Evolutionary conservation across 129 eudicot species (phyloP).

Genomic region (Logfia minima): DNA sequence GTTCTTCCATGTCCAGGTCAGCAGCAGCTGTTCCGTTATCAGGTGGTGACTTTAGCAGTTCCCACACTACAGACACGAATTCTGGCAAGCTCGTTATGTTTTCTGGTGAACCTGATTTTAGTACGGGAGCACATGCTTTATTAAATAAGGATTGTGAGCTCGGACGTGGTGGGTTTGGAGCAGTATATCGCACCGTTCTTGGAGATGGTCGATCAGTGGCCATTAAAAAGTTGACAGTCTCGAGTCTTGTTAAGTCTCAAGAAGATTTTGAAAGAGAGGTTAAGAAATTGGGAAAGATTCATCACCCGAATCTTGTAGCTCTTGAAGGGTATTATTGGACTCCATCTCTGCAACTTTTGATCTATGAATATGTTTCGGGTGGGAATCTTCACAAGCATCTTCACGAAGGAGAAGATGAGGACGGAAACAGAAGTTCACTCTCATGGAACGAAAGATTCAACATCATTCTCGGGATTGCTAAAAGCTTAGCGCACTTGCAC

Average conservation of each 20-base stretch:
- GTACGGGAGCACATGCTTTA: constrained; percentile 77
- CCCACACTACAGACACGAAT: constrained; percentile 65
- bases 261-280: constrained; percentile 91
- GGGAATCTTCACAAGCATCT: constrained; percentile 84
- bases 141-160: constrained; percentile 96
- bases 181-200: constrained; percentile 83
- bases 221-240: constrained; percentile 83
- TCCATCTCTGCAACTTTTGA: constrained; percentile 82
- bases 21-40: constrained; percentile 68
- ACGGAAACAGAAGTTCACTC: constrained; percentile 44
- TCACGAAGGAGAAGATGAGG: constrained; percentile 63
- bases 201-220: constrained; percentile 85
- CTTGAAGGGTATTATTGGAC: constrained; percentile 98
- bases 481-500: constrained; percentile 81
- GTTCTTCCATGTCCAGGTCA: constrained; percentile 54
- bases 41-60: constrained; percentile 71
- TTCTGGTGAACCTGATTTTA: constrained; percentile 88
- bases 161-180: constrained; percentile 98
- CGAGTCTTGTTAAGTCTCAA: constrained; percentile 90
- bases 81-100: constrained; percentile 97
- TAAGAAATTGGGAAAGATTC: constrained; percentile 71
- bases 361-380: constrained; percentile 77
- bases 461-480: constrained; percentile 72
- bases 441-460: constrained; percentile 88
- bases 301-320: constrained; percentile 72